Evolutionary conservation across 2,329 filamentous ascomycete species (phyloP).

Genomic region (Calonectria multiphialidica): DNA sequence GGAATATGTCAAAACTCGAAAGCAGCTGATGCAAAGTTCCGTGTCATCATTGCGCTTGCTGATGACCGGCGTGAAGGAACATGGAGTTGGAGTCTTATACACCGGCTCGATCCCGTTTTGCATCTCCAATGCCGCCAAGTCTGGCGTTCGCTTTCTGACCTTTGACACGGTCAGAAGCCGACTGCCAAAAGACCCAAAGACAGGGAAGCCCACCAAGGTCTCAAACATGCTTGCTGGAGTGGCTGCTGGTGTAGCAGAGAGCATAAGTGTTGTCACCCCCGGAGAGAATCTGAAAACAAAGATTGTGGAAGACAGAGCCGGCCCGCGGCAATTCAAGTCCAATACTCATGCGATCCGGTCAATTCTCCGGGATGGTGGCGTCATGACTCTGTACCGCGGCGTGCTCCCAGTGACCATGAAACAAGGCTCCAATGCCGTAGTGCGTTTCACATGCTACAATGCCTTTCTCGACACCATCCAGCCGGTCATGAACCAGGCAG

Average conservation of each 20-base stretch:
- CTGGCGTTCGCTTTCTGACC: neutral
- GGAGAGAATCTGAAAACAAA: neutral
- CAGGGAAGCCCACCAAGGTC: neutral
- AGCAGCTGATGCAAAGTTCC: neutral
- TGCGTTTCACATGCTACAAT: constrained; percentile 21
- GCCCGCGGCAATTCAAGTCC: neutral
- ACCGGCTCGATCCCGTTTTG: neutral
- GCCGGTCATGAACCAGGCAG: neutral
- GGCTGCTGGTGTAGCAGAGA: neutral
- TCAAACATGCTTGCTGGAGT: neutral
- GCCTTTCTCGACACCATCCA: constrained; percentile 1
- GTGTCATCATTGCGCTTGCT: neutral
- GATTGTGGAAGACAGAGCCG: neutral
- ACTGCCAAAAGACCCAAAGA: neutral
- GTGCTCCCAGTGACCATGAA: constrained; percentile 18
- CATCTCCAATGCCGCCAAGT: neutral
- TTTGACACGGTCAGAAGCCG: neutral
- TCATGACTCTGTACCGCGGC: neutral
- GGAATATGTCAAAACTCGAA: constrained; percentile 1
- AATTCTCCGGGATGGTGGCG: neutral
- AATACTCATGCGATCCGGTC: neutral
- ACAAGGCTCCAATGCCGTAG: constrained; percentile 16
- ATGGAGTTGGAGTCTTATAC: neutral
- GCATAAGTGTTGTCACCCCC: neutral
- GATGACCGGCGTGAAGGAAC: neutral